Base-by-base conservation (phyloP, 768 basidiomycete genomes). In the Coprinellus aureogranulatus region DNA sequence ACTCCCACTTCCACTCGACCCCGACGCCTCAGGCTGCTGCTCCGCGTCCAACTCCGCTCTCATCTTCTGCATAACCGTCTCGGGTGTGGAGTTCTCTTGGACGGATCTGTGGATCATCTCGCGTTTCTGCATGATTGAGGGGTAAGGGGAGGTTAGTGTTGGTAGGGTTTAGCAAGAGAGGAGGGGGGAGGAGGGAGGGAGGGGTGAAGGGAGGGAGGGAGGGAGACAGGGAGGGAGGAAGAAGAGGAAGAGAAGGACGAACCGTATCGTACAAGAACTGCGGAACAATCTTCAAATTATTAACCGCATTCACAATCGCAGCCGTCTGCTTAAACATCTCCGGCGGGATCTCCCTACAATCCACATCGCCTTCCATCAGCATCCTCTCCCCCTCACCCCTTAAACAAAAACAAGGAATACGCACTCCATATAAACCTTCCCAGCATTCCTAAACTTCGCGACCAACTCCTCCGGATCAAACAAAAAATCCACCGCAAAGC, bases 211-310 rank as follows among this genome's bases (percentile, higher is more conserved):
- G n/a, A n/a, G n/a, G n/a, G n/a, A 16, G 10, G 3, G 30, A 14
- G 31, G 48, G 3, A 6, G n/a, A 3, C 28, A 39, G 41, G 14
- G 8, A 44, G 8, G 41, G 6, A 26, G n/a, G 30, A 26, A 23
- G 16, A 3, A n/a, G 12, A 22, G 20, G 14, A 31, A 20, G 31
- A 34, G 12, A 8, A 16, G 14, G 6, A 49, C 4, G 3, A 16
- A 52, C 50, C 50, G 23, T 28, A 20, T 52, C 34, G 25, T 52
- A 52, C 8, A 52, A 30, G 31, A 30, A 52, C n/a, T 37, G 50
- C 34, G 50, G 50, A 30, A 52, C 50, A 10, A 52, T 52, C 50
- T 52, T 52, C n/a, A 52, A 26, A n/a, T 52, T 52, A n/a, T 23
- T 23, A 37, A 37, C 30, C 3, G 3, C 34, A 16, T 52, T 52